Conservation (phyloP, 2,329 filamentous ascomycete species). For the Colletotrichum tropicale region DNA sequence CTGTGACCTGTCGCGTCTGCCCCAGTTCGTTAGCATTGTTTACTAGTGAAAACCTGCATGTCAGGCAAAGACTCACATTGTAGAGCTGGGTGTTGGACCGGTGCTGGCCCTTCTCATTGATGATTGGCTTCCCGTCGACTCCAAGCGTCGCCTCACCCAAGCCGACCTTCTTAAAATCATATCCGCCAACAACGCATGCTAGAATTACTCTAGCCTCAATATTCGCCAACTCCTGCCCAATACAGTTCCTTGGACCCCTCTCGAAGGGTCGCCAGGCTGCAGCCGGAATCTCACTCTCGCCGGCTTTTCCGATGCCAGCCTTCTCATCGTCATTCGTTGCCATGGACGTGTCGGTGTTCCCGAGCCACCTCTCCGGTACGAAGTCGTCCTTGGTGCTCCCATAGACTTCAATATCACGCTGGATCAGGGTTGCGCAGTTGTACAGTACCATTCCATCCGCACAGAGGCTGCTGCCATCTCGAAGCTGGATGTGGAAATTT, state of each 20-base stretch:
- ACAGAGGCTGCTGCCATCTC: slow-evolving; percentile 29
- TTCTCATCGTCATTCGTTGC: slow-evolving; percentile 21
- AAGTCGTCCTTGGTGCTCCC: slow-evolving; percentile 39
- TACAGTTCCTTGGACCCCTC: slow-evolving; percentile 55
- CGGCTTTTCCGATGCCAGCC: not conserved
- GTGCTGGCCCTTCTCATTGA: slow-evolving; percentile 21
- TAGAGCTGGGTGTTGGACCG: slow-evolving; percentile 16
- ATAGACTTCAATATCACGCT: slow-evolving; percentile 36
- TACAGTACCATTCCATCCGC: slow-evolving; percentile 40
- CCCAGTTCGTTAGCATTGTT: not conserved
- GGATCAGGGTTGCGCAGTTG: slow-evolving; percentile 35
- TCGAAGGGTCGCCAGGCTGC: slow-evolving; percentile 60
- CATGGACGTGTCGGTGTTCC: slow-evolving; percentile 29
- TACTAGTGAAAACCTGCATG: not conserved
- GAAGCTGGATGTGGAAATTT: slow-evolving; percentile 31
- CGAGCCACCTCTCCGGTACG: slow-evolving; percentile 44
- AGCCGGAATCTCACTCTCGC: slow-evolving; percentile 19
- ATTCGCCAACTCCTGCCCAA: slow-evolving; percentile 60
- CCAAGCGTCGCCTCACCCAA: slow-evolving; percentile 18
- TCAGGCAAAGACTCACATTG: slow-evolving; percentile 11
- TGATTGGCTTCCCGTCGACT: slow-evolving; percentile 3
- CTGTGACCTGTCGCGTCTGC: slow-evolving; percentile 20
- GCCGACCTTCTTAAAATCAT: slow-evolving; percentile 24
- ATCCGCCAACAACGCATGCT: slow-evolving; percentile 25
- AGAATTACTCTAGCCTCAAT: slow-evolving; percentile 57